Percentiles rank a stretch among this genome's conserved stretches.
phyloP scores from a whole-genome alignment of 305 asterid species.

The Ajuga reptans region DNA sequence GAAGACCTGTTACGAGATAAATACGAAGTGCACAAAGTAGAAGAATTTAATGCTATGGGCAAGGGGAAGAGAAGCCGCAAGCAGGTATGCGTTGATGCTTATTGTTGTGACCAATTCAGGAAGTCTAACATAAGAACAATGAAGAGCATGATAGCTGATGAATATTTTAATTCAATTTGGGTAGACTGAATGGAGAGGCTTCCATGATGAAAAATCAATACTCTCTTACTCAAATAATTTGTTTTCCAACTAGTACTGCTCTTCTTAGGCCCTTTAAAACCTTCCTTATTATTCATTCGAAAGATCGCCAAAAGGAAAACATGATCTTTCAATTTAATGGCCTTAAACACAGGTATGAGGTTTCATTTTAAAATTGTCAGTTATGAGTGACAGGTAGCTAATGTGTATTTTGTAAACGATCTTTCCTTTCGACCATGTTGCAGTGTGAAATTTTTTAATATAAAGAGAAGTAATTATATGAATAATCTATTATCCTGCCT shows the following conservation, averaged over 20 bases:
- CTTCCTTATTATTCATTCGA: background rate
- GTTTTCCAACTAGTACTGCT: background rate
- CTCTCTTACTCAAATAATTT: background rate
- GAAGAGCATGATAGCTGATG: conserved; percentile 1
- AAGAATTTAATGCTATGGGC: conserved; percentile 86
- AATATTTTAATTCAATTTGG: background rate
- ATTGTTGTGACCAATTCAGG: background rate
- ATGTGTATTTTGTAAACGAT: background rate
- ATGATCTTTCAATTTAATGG: background rate
- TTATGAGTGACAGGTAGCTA: background rate
- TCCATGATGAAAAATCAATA: background rate
- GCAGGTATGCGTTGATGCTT: conserved; percentile 47
- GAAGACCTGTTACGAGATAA: conserved; percentile 81
- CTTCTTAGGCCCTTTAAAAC: background rate
- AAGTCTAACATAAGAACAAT: background rate
- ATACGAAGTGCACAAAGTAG: conserved; percentile 76
- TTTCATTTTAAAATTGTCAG: background rate
- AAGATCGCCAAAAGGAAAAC: background rate
- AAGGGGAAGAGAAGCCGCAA: conserved; percentile 95
- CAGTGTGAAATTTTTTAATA: background rate
- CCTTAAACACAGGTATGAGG: background rate
- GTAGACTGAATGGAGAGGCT: background rate
- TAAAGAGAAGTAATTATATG: background rate
- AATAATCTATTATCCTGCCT: background rate
- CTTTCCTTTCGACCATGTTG: background rate